Evolutionary conservation across 1,139 yeast genomes (phyloP).

Genomic region (Pichia norvegensis): DNA sequence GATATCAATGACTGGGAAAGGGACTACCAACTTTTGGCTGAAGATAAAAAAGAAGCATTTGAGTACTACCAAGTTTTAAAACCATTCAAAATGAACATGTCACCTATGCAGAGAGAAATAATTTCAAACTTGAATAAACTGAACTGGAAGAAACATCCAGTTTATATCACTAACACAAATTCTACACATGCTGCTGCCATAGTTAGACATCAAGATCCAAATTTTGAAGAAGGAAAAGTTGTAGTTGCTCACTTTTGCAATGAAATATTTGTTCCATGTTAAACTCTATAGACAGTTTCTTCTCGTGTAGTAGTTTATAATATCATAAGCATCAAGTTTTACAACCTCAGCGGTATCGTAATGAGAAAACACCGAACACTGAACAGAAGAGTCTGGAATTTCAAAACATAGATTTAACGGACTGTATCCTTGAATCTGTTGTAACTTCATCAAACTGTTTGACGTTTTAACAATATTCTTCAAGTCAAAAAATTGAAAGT

Average conservation of each 20-base stretch:
- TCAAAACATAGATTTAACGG: constrained; percentile 6
- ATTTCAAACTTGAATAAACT: constrained; percentile 50
- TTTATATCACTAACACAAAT: constrained; percentile 55
- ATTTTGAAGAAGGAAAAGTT: constrained; percentile 56
- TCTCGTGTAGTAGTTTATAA: constrained; percentile 5
- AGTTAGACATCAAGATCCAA: constrained; percentile 47
- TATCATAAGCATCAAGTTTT: constrained; percentile 3
- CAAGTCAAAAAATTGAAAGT: constrained; percentile 23
- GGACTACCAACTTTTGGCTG: constrained; percentile 5
- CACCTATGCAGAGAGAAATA: constrained; percentile 41
- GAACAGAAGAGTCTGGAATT: constrained; percentile 3
- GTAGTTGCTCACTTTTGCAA: constrained; percentile 61
- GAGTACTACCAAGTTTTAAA: constrained; percentile 20
- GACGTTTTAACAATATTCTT: constrained; percentile 23
- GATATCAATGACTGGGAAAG: constrained; percentile 11
- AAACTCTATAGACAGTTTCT: neutral
- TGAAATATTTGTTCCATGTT: constrained; percentile 25
- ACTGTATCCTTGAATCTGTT: constrained; percentile 1
- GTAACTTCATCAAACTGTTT: neutral
- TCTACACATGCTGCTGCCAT: constrained; percentile 79
- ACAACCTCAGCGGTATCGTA: constrained; percentile 3
- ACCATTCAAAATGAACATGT: constrained; percentile 35
- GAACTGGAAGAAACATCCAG: constrained; percentile 63
- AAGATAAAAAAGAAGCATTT: constrained; percentile 11
- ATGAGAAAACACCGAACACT: constrained; percentile 14